Evolutionary conservation across 345 rosid genomes (phyloP).

Genomic region (Populus nigra): DNA sequence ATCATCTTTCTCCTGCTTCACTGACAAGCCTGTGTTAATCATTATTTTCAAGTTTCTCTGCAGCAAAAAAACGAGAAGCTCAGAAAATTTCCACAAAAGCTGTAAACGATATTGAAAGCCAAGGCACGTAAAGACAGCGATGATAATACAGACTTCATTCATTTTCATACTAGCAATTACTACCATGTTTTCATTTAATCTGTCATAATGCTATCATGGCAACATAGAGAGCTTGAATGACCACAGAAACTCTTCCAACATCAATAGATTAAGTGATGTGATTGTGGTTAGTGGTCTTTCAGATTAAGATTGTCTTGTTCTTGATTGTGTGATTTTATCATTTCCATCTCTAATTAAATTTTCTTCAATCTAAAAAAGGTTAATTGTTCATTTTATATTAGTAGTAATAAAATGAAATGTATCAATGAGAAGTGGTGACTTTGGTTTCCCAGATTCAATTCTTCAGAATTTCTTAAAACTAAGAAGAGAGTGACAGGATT

Average conservation of each 20-base stretch:
- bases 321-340: neutral
- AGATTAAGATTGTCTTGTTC: neutral
- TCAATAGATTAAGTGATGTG: neutral
- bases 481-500: neutral
- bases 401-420: neutral
- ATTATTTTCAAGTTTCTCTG: conserved; percentile 89
- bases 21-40: conserved; percentile 62
- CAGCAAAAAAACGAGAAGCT: conserved; percentile 14
- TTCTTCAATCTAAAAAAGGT: neutral
- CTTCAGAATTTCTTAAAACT: neutral
- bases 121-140: neutral
- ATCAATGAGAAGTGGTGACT: neutral
- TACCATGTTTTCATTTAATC: neutral
- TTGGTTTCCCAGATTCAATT: neutral
- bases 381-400: neutral
- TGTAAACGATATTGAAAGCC: neutral
- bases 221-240: neutral
- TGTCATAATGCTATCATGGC: neutral
- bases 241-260: neutral
- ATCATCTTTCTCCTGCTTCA: conserved; percentile 77
- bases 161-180: neutral
- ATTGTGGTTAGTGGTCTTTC: neutral
- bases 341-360: neutral
- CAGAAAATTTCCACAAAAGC: neutral
- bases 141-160: neutral